Evolutionary conservation across 2,329 filamentous ascomycete genomes (phyloP).

Genomic region (Colletotrichum liriopes): DNA sequence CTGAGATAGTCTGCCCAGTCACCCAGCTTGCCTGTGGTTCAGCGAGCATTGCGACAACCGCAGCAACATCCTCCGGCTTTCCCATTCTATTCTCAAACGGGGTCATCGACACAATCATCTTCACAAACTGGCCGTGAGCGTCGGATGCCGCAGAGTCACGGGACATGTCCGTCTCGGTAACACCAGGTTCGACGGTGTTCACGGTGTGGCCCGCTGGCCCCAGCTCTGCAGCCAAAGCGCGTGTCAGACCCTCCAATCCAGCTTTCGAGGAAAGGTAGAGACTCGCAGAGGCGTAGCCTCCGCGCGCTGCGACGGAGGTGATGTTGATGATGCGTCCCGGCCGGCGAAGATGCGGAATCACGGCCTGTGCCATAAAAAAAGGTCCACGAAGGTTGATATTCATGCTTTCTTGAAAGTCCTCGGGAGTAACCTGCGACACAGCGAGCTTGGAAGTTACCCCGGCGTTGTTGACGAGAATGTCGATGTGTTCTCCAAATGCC

Average conservation of each 20-base stretch:
- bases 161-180: constrained; percentile 28
- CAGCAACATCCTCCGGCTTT: constrained; percentile 23
- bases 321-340: constrained; percentile 34
- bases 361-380: constrained; percentile 26
- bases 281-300: constrained; percentile 11
- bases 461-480: constrained; percentile 37
- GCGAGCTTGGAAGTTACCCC: constrained; percentile 8
- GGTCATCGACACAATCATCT: constrained; percentile 15
- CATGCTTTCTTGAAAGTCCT: constrained; percentile 5
- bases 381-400: constrained; percentile 27
- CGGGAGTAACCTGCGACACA: constrained; percentile 9
- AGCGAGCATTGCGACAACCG: constrained; percentile 22
- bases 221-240: constrained; percentile 24
- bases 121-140: constrained; percentile 11
- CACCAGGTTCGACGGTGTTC: constrained; percentile 22
- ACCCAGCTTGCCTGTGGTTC: constrained; percentile 26
- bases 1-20: constrained; percentile 25
- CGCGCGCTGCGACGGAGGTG: constrained; percentile 26
- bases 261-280: constrained; percentile 26
- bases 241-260: constrained; percentile 25
- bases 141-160: constrained; percentile 5
- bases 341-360: constrained; percentile 6
- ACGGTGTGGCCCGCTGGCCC: constrained; percentile 27
- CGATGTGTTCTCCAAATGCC: constrained; percentile 12
- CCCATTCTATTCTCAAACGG: constrained; percentile 30